Evolutionary conservation across 169 alveolate genomes (phyloP), one percentile per base, ranked within the genome.

Genomic region (Plasmodium chabaudi): DNA sequence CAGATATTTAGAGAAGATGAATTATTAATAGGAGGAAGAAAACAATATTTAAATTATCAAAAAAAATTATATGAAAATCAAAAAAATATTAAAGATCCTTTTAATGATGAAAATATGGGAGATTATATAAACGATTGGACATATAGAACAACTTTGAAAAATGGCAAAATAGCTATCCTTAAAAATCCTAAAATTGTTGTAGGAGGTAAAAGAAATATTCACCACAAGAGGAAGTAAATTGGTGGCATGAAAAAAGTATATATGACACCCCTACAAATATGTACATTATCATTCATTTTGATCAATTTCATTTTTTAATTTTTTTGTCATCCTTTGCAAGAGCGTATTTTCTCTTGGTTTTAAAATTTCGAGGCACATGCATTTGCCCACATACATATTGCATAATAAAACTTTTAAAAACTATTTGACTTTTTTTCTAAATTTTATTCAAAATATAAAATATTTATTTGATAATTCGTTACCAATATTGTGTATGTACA

Each of bases 1-100:
- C 63, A 93, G 17, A 91, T 95, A 25, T 77, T 95, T 44, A 94
- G 96, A 59, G 97, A 95, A 77, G 97, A 95, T 67, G 96, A 95
- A 65, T 68, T 95, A 3, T 63, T 92, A 87, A 92, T 92, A 59
- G 93, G 94, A 10, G 94, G 94, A 6, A 92, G 93, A 23, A 89
- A 92, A 77, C 92, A 87, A 44, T 61, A 64, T 51, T n/a, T 92
- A 23, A 61, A 44, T 10, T 93, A 87, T 68, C 92, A 92, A 53
- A 86, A 87, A 57, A 92, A 92, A 59, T 59, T 82, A 42, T 82
- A 82, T 71, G 90, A 82, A 39, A 25, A 42, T 17, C 90, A 82
- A 49, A 82, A 65, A 65, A 82, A 49, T 39, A 39, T 65, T 9
- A 82, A 82, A 59, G 57, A 82, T 27, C 90, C 90, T 44, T 82